phyloP scores from a whole-genome alignment of 495 filamentous ascomycete genomes.

The Penicillium simplicissimum region DNA sequence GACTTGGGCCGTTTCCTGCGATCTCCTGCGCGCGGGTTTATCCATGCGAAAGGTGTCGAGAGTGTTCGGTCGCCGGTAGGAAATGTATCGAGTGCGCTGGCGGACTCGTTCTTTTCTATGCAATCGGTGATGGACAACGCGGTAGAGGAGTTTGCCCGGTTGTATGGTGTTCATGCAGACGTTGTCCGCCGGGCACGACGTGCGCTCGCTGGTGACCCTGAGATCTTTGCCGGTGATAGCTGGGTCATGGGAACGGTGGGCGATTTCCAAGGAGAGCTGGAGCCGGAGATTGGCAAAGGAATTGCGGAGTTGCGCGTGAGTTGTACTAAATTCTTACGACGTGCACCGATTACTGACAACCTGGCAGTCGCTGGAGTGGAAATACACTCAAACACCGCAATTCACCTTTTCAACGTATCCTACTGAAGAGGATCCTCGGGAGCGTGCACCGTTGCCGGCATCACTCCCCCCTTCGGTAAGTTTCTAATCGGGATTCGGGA shows the following conservation, averaged over 20 bases:
- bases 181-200: slow-evolving; percentile 37
- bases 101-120: slow-evolving; percentile 41
- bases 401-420: slow-evolving; percentile 70
- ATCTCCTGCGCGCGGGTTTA: slow-evolving; percentile 70
- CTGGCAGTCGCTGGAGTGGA: slow-evolving; percentile 68
- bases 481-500: neutral
- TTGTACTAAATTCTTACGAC: slow-evolving; percentile 8
- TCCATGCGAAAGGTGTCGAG: slow-evolving; percentile 85
- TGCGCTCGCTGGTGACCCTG: slow-evolving; percentile 37
- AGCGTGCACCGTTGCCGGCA: slow-evolving; percentile 47
- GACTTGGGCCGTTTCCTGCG: slow-evolving; percentile 64
- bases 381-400: slow-evolving; percentile 79
- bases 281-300: slow-evolving; percentile 56
- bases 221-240: slow-evolving; percentile 42
- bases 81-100: slow-evolving; percentile 64
- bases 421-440: slow-evolving; percentile 55
- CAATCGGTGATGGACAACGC: slow-evolving; percentile 38
- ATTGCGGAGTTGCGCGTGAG: slow-evolving; percentile 61
- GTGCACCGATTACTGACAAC: slow-evolving; percentile 4
- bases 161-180: slow-evolving; percentile 35
- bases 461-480: slow-evolving; percentile 44
- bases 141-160: slow-evolving; percentile 36
- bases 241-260: slow-evolving; percentile 49
- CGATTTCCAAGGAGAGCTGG: slow-evolving; percentile 43
- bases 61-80: slow-evolving; percentile 83